Evolutionary conservation across 805 yeast species (phyloP), one percentile per base, ranked within the genome.

Genomic region (Candida pseudofarinosa): DNA sequence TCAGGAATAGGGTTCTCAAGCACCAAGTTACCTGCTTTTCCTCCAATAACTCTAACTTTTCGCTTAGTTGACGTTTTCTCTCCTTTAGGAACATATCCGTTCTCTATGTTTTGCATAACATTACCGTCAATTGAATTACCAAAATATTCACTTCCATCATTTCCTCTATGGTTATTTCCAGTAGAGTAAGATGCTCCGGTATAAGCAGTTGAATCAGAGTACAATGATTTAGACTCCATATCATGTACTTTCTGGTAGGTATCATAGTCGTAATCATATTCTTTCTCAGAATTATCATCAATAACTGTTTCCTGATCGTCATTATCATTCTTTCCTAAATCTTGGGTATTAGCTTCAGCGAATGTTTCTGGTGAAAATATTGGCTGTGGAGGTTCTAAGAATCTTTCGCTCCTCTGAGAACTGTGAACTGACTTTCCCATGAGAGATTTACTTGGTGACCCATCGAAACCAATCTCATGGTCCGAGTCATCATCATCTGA

Each of bases 1-100:
- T 89, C 82, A 12, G 99, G 98, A 38, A 93, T 84, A 3, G 98
- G 96, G 55, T 95, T 91, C 59, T 93, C 97, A 42, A 93, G 73
- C 10, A 90, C 88, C 59, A 93, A 77, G 54, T 91, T 81, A 54
- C 97, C 95, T 40, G 83, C 71, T 44, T 83, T 58, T 6, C 73
- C 73, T 18, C 69, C 74, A 1, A 67, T 85, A 37, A 89, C 76
- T 56, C 81, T 67, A 60, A 86, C 88, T 53, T 85, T 84, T 55
- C 89, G 84, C 55, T 83, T 78, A 35, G 83, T 74, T 50, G 77
- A 74, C 2, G 86, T 77, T 54, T 82, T 83, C 50, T 84, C 83
- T 54, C 88, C 79, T 40, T 80, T 74, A 7, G 87, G 86, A n/a
- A 62, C 54, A 43, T 55, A 69, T 1, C 68, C 69, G 41, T 55